Evolutionary conservation across 2,329 filamentous ascomycete species (phyloP).

Genomic region (Trichoderma atrobrunneum): DNA sequence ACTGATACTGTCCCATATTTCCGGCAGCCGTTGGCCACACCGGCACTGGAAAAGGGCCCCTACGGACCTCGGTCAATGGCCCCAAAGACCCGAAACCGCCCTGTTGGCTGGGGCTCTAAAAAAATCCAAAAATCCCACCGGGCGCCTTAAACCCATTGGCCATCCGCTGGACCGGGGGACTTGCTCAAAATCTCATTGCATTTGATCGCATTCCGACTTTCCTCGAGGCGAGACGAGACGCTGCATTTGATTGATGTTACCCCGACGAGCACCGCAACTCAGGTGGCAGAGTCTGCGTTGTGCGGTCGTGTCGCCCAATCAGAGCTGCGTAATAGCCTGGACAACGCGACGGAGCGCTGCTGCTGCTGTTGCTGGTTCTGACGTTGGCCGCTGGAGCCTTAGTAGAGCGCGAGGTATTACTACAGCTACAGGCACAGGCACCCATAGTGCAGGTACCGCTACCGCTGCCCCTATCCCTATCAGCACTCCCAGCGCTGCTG

Average conservation of each 20-base stretch:
- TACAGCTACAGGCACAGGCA: constrained; percentile 3
- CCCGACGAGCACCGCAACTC: neutral
- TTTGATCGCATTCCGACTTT: neutral
- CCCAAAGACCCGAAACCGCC: constrained; percentile 7
- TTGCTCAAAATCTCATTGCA: neutral
- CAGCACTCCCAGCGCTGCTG: neutral
- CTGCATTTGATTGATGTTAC: neutral
- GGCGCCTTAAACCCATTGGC: neutral
- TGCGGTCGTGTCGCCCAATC: constrained; percentile 20
- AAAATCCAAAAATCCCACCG: neutral
- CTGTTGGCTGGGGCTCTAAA: neutral
- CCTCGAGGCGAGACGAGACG: neutral
- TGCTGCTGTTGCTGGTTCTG: neutral
- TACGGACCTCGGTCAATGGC: constrained; percentile 16
- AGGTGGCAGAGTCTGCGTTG: constrained; percentile 20
- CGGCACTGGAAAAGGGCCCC: neutral
- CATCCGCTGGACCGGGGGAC: neutral
- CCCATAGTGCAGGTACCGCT: neutral
- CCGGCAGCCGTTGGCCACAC: constrained; percentile 5
- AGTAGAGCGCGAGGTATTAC: neutral
- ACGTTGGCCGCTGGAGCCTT: neutral
- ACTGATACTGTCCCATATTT: neutral
- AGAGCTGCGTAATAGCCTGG: neutral
- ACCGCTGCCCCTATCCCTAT: neutral
- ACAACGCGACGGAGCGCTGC: constrained; percentile 2